Conservation (phyloP, 805 yeast genomes). For the Deakozyma indianensis region DNA sequence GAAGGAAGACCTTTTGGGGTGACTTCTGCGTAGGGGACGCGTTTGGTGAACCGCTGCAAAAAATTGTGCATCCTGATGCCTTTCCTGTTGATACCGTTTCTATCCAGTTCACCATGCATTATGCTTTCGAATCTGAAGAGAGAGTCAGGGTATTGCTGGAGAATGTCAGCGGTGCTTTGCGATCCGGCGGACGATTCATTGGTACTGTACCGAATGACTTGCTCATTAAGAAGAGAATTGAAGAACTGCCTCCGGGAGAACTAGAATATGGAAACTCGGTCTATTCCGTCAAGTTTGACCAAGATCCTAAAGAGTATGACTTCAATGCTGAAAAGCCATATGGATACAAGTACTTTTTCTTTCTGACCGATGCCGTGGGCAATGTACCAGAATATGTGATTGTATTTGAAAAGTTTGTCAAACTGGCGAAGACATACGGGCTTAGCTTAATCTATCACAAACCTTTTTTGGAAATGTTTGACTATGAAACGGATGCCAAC, state of each 20-base stretch:
- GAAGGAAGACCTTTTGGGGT: slow-evolving; percentile 45
- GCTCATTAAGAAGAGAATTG: slow-evolving; percentile 54
- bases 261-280: slow-evolving; percentile 74
- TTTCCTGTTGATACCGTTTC: slow-evolving; percentile 83
- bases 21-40: slow-evolving; percentile 90
- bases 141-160: slow-evolving; percentile 59
- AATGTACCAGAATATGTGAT: slow-evolving; percentile 95
- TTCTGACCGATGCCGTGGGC: slow-evolving; percentile 83
- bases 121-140: slow-evolving; percentile 79
- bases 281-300: slow-evolving; percentile 69
- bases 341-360: slow-evolving; percentile 76
- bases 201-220: slow-evolving; percentile 94
- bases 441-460: slow-evolving; percentile 56
- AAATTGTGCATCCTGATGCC: slow-evolving; percentile 54
- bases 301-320: slow-evolving; percentile 30
- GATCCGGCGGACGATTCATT: slow-evolving; percentile 73
- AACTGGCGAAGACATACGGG: slow-evolving; percentile 72
- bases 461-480: slow-evolving; percentile 71
- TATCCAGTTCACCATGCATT: slow-evolving; percentile 86
- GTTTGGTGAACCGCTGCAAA: slow-evolving; percentile 56
- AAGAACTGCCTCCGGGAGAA: slow-evolving; percentile 35
- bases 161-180: slow-evolving; percentile 63
- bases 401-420: slow-evolving; percentile 78
- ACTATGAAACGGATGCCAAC: slow-evolving; percentile 56
- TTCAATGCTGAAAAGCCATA: slow-evolving; percentile 40